Conservation (phyloP, 805 yeast species). For the Pichia deserticola region DNA sequence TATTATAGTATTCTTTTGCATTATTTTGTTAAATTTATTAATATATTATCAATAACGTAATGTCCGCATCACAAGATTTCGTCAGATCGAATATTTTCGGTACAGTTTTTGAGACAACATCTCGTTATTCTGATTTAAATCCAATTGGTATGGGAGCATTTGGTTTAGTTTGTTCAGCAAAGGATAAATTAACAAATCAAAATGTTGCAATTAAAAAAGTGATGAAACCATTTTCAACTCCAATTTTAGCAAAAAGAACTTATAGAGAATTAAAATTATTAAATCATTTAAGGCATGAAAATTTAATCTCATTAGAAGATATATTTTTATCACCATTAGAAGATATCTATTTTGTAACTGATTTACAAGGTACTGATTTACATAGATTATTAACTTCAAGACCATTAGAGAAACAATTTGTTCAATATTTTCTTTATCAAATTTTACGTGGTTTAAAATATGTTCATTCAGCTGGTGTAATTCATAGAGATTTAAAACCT, state of each 20-base stretch:
- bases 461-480: slow-evolving; percentile 91
- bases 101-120: slow-evolving; percentile 89
- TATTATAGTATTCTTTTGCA: too few relatives aligned
- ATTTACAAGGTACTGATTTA: slow-evolving; percentile 92
- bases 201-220: slow-evolving; percentile 96
- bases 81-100: slow-evolving; percentile 88
- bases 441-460: slow-evolving; percentile 89
- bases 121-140: slow-evolving; percentile 80
- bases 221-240: slow-evolving; percentile 93
- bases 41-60: neutral
- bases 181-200: slow-evolving; percentile 82
- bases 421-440: slow-evolving; percentile 94
- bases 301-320: slow-evolving; percentile 85
- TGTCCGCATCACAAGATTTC: slow-evolving; percentile 31
- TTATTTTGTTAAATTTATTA: neutral
- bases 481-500: slow-evolving; percentile 82
- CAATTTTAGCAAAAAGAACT: slow-evolving; percentile 93
- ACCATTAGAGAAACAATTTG: slow-evolving; percentile 92
- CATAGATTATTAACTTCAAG: slow-evolving; percentile 86
- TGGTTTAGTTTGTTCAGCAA: slow-evolving; percentile 95
- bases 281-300: slow-evolving; percentile 92
- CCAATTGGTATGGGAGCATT: slow-evolving; percentile 99
- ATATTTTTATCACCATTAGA: slow-evolving; percentile 91
- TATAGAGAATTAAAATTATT: slow-evolving; percentile 90
- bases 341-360: slow-evolving; percentile 94